phyloP scores from a whole-genome alignment of 352 stramenopile species.

The Blastocystis sp. region DNA sequence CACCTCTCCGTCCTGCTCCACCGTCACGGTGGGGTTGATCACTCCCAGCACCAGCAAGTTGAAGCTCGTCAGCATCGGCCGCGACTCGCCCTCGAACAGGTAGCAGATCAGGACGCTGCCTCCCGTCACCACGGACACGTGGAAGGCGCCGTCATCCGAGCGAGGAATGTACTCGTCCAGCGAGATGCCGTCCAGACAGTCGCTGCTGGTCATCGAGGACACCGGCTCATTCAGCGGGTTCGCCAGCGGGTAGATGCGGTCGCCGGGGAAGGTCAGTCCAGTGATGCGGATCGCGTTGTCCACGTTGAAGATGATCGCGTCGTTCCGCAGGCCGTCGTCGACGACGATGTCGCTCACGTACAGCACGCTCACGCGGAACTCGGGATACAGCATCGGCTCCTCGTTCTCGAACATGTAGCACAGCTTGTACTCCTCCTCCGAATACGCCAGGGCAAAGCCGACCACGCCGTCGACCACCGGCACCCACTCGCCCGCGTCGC shows the following conservation, averaged over 20 bases:
- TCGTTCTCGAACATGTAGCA: slow-evolving; percentile 51
- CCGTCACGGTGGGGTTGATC: background rate
- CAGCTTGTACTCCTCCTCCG: background rate
- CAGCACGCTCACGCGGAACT: slow-evolving; percentile 8
- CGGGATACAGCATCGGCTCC: slow-evolving; percentile 14
- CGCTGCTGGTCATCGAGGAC: background rate
- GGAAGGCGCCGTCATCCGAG: background rate
- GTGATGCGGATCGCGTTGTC: slow-evolving; percentile 37
- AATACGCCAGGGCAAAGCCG: background rate
- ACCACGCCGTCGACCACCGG: background rate
- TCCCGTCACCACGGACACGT: slow-evolving; percentile 20
- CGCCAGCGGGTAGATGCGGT: background rate
- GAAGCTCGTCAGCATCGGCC: background rate
- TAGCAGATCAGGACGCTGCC: slow-evolving; percentile 54
- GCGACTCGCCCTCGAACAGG: slow-evolving; percentile 46
- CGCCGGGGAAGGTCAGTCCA: slow-evolving; percentile 32
- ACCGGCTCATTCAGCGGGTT: background rate
- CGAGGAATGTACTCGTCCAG: slow-evolving; percentile 1
- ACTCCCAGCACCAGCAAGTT: slow-evolving; percentile 35
- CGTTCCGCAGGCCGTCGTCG: slow-evolving; percentile 34
- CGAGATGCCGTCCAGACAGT: slow-evolving; percentile 8
- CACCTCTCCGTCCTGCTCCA: background rate
- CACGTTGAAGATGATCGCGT: slow-evolving; percentile 24
- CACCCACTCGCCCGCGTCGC: slow-evolving; percentile 27
- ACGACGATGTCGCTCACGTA: background rate